Conservation (phyloP, 2,329 filamentous ascomycete species). For the Boeremia exigua region DNA sequence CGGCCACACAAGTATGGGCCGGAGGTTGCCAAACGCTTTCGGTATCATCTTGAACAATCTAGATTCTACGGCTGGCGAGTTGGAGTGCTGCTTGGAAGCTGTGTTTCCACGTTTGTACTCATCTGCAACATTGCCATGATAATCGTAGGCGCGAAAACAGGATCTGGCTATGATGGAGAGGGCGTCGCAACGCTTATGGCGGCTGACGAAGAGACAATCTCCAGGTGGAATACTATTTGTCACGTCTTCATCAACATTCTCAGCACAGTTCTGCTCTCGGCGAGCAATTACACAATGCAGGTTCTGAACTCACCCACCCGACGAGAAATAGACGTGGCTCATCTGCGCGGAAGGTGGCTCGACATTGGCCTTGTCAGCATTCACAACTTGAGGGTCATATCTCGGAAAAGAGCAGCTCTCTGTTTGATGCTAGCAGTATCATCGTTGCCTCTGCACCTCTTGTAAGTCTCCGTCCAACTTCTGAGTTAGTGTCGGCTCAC, state of each 20-base stretch:
- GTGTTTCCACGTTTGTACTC: constrained; percentile 20
- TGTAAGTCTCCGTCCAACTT: constrained; percentile 26
- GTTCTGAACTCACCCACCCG: constrained; percentile 29
- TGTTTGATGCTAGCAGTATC: constrained; percentile 25
- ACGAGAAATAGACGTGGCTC: constrained; percentile 26
- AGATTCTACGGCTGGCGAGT: constrained; percentile 25
- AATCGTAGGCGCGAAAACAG: background rate
- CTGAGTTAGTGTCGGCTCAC: background rate
- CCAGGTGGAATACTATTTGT: constrained; percentile 23
- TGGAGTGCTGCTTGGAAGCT: constrained; percentile 23
- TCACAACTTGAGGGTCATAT: constrained; percentile 42
- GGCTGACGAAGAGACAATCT: constrained; percentile 1
- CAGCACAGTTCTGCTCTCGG: constrained; percentile 33
- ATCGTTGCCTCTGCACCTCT: constrained; percentile 47
- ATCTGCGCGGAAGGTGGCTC: constrained; percentile 48
- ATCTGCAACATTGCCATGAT: constrained; percentile 22
- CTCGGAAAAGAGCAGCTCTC: constrained; percentile 3
- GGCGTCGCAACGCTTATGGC: constrained; percentile 1
- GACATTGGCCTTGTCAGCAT: constrained; percentile 50
- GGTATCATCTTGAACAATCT: no score
- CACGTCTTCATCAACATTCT: constrained; percentile 59
- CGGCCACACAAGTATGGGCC: background rate
- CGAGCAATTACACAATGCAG: constrained; percentile 37
- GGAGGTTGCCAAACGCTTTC: background rate
- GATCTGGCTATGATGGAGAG: background rate